Evolutionary conservation across 768 basidiomycete species (phyloP).

Genomic region (Tubosaeta brunneosetosa): DNA sequence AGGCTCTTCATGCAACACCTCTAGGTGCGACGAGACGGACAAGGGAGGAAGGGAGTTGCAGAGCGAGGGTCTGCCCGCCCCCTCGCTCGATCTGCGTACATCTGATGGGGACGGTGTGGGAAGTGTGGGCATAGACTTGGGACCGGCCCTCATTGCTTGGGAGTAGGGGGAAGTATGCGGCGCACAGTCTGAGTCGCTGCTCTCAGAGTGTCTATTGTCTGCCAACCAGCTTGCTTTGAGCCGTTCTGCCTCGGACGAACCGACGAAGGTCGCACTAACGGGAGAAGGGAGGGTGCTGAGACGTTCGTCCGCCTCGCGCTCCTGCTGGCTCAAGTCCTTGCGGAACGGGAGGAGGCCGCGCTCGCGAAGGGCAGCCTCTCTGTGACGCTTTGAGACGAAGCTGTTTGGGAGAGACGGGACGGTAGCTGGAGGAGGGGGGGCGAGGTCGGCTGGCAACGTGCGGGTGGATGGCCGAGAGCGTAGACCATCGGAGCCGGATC

Average conservation of each 20-base stretch:
- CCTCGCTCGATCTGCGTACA: slow-evolving; percentile 9
- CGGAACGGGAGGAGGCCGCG: slow-evolving; percentile 52
- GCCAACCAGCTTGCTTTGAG: slow-evolving; percentile 55
- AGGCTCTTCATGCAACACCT: slow-evolving; percentile 30
- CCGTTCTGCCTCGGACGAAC: slow-evolving; percentile 43
- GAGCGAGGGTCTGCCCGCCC: slow-evolving; percentile 18
- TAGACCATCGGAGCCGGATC: not conserved
- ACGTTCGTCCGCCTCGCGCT: slow-evolving; percentile 42
- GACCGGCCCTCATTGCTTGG: not conserved
- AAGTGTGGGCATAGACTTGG: not conserved
- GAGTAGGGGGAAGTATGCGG: not conserved
- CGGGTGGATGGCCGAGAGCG: slow-evolving; percentile 14
- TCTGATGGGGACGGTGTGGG: slow-evolving; percentile 5
- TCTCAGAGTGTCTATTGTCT: slow-evolving; percentile 29
- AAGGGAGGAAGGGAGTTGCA: slow-evolving; percentile 22
- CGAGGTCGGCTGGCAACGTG: slow-evolving; percentile 3
- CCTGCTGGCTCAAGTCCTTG: slow-evolving; percentile 33
- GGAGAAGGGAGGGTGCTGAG: slow-evolving; percentile 35
- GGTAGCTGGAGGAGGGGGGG: slow-evolving; percentile 6
- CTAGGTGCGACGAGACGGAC: slow-evolving; percentile 21
- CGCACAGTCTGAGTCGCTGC: slow-evolving; percentile 21
- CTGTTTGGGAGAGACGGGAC: slow-evolving; percentile 24
- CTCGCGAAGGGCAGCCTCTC: slow-evolving; percentile 55
- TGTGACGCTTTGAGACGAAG: slow-evolving; percentile 18
- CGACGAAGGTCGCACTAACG: slow-evolving; percentile 8